Evolutionary conservation across 805 yeast species (phyloP), one percentile per base, ranked within the genome.

Genomic region (Tetrapisispora fleetii): DNA sequence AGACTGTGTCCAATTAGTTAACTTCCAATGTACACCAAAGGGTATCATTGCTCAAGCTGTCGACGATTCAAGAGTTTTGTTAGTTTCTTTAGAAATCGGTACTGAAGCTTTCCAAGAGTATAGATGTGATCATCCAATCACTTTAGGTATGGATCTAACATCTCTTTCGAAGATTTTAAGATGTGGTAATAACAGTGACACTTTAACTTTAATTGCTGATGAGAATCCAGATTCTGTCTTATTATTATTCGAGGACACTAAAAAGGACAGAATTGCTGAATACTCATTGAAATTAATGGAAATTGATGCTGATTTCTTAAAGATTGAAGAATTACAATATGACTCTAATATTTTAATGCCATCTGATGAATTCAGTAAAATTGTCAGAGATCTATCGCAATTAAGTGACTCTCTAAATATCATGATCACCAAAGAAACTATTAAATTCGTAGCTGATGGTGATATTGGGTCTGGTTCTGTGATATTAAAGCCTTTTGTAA

Each of bases 1-100:
- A 65, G 99, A 93, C 64, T 83, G 95, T 63, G 96, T 93, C 53
- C 87, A 86, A 61, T 77, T 90, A 59, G 93, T 97, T 74, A 93
- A 93, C 76, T 87, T 93, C 76, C 93, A 89, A 73, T 93, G 97
- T 73, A 80, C 95, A n/a, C 93, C 86, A 67, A 78, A 81, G 53
- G 99, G 99, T 57, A 83, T 93, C 61, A 84, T 95, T 11, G 91
- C 95, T 21, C 98, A 93, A 74, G 98, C 99, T 27, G 93, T 93
- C 57, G 99, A 93, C 70, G 95, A 89, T 65, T 89, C 99, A 27
- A 87, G 97, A 75, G 96, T 93, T 50, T 78, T 90, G 54, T 77
- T 93, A 55, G 96, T 91, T 38, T 85, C 95, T 19, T 74, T 93
- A 54, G 79, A 86, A 58, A 83, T 93, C 56, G 95, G 95, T 50